These are phyloP conservation scores for Vigna hirtella DNA, from an alignment of 306 rosid genomes.

Conservation along the genomic window DNA sequence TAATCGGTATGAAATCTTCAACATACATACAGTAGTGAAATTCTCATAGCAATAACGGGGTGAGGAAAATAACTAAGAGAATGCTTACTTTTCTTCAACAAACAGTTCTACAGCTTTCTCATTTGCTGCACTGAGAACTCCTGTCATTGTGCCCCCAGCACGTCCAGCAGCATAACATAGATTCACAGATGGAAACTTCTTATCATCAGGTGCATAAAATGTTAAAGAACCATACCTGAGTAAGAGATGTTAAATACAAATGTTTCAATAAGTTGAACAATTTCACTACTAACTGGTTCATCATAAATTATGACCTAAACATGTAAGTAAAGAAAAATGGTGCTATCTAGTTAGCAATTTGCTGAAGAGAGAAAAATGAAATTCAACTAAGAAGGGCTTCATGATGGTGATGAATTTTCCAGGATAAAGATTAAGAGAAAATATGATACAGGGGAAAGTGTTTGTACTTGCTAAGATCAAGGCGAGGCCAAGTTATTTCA, in stretches of 20 bases:
- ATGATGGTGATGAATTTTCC: background rate
- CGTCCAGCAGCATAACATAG: conserved; percentile 93
- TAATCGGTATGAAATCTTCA: too few species aligned
- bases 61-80: background rate
- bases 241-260: conserved; percentile 8
- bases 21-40: too few species aligned
- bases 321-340: background rate
- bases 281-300: background rate
- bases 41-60: too few species aligned
- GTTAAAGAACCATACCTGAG: conserved; percentile 88
- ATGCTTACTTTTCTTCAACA: conserved; percentile 79
- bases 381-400: background rate
- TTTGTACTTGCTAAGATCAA: conserved; percentile 86
- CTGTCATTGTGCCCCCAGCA: conserved; percentile 97
- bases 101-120: conserved; percentile 95
- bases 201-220: conserved; percentile 76
- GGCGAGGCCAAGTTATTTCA: conserved; percentile 90
- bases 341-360: background rate
- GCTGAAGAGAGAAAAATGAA: background rate
- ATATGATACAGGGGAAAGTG: conserved; percentile 24
- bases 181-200: conserved; percentile 87
- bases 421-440: conserved; percentile 2
- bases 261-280: conserved; percentile 28
- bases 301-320: background rate
- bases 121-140: conserved; percentile 94